Evolutionary conservation across 2,329 filamentous ascomycete species (phyloP), one percentile per base, ranked within the genome.

Genomic region (Immersiporthe knoxdaviesiana): DNA sequence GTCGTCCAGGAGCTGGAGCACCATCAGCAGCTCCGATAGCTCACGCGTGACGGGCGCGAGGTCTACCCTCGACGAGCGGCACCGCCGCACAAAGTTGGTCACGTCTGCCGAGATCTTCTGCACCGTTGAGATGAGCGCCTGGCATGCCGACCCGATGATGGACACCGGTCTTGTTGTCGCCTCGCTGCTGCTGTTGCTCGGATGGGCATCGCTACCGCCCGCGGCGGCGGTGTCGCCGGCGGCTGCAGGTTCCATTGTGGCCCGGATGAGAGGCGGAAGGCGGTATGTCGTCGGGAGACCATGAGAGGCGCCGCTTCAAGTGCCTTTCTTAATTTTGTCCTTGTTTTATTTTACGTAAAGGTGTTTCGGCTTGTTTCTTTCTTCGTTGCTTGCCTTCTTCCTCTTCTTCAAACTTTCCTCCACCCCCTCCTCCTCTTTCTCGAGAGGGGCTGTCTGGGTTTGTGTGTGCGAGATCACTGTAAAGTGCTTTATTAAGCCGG

Each of bases 1-100:
- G 63, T 74, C 73, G 56, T 74, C 71, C 35, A 74, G 70, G 24
- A 74, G 71, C 47, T 74, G 71, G 63, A 74, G 68, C 18, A 74
- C 71, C 63, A 73, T 68, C 50, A 68, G 64, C 50, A 74, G 71
- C 64, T 73, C 70, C 21, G 71, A 71, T 16, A 74, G 70, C 71
- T 74, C 73, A 35, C 72, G 67, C 14, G 67, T 70, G 66, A 74
- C 67, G 61, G 71, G 63, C 21, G 71, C 65, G 27, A 74, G 68
- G 68, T 74, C 73, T 16, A 66, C 63, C 27, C 73, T 69, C 8
- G 73, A 71, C 11, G 70, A 71, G 70, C 72, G 73, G 54, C 73
- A 74, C 6, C 69, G 70, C 41, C 73, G 72, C n/a, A 74, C 65
- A 24, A 74, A 74, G 32, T 66, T 72, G 54, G 71, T 72, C 32